Evolutionary conservation across 108 stramenopile species (phyloP), one percentile per base, ranked within the genome.

Genomic region (Skeletonema potamos): DNA sequence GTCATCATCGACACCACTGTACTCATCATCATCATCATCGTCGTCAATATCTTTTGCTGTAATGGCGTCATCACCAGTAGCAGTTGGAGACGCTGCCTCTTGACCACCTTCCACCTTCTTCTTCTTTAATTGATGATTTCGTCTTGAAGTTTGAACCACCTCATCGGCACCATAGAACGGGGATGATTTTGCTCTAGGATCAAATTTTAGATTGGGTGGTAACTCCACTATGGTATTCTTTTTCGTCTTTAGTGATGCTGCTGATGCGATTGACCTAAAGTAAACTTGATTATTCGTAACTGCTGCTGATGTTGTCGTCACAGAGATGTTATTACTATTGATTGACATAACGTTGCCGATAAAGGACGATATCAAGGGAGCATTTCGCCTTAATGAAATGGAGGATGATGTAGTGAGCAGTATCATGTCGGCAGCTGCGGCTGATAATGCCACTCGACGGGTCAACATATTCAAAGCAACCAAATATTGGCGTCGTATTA

Each of bases 1-100:
- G 6, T 71, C 79, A 30, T 68, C 63, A 20, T 75, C 71, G 22
- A 43, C 28, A 32, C 72, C 68, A n/a, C 60, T 67, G 54, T 79
- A 66, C 29, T 51, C 34, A 28, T 68, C 32, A 37, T 74, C 77
- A 46, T 56, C 75, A 0, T 41, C 39, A 1, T 41, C 15, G 12
- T 10, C 12, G 2, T 41, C 39, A 3, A 41, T 4, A 41, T n/a
- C 3, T 41, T n/a, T n/a, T n/a, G n/a, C n/a, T n/a, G n/a, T n/a
- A n/a, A n/a, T n/a, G n/a, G n/a, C n/a, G n/a, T n/a, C 39, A 41
- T 0, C 39, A 41, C 30, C 30, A 32, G 30, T 1, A 6, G 39
- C 39, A 12, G 11, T 12, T n/a, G 39, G 3, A 41, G 39, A 13
- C 15, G 39, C 39, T 4, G 15, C 39, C 15, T 41, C 2, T 41